Base-by-base conservation (phyloP, 2,329 filamentous ascomycete species). In the Graphiopsis chlorocephala region DNA sequence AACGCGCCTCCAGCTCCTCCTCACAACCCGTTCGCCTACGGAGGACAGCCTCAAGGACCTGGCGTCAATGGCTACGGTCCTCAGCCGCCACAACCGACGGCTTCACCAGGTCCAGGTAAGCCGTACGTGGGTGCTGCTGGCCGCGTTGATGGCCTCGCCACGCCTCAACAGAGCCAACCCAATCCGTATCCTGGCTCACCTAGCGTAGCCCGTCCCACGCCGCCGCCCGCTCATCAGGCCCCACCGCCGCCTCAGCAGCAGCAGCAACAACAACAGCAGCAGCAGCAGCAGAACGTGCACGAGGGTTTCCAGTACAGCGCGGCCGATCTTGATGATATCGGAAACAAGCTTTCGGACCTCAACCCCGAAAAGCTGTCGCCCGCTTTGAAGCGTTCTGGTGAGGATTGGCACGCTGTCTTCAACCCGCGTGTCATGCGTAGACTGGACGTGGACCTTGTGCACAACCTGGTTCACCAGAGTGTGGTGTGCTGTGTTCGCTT, bases 401-500 rank as follows among this genome's bases (percentile, higher is more conserved):
- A 86, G 52, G 95, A 98, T 76, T 99, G 95, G 95, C 96, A 96
- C 76, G 94, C 92, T 52, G 91, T 98, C 69, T 99, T 97, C 85
- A 97, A 99, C 79, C 93, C 94, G 52, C 87, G 90, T 65, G 90
- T 97, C 42, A 92, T 91, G 68, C 92, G 95, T 65, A 88, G 93
- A 60, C 83, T 99, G 60, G 95, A 99, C 75, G 93, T 99, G 62
- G 93, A 97, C 69, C 85, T 99, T 45, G 90, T 97, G 56, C 95
- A 98, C 80, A 97, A 93, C 64, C 85, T 99, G 61, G 87, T 88
- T 66, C 95, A 99, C 75, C 92, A 97, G 75, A 98, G 94, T 72
- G 95, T 99, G 3, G 95, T 99, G 0, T 99, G 95, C 84, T 99
- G 95, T 77, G 95, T 99, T 38, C 87, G 95, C 65, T 99, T 99